phyloP scores from a whole-genome alignment of 176 grass and related monocot species.

The Bolboschoenus planiculmis region DNA sequence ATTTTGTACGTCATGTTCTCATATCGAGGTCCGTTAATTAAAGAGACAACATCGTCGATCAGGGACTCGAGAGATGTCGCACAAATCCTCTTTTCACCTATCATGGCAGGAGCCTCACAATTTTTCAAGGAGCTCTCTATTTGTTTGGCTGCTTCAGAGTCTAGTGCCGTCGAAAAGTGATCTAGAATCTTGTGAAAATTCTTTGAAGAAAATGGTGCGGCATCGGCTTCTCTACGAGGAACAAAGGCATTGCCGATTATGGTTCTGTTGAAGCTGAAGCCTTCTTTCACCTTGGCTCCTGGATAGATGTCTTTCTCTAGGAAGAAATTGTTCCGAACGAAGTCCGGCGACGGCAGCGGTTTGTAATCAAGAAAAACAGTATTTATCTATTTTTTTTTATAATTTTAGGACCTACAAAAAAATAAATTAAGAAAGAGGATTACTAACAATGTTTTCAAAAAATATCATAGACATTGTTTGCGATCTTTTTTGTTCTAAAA shows the following conservation, averaged over 20 bases:
- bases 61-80: conserved; percentile 27
- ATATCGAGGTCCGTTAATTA: background rate
- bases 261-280: background rate
- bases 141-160: background rate
- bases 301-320: conserved; percentile 11
- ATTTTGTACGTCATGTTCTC: background rate
- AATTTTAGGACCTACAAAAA: too few relatives aligned
- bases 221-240: background rate
- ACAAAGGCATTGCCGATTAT: background rate
- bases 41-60: background rate
- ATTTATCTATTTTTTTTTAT: too few relatives aligned
- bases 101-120: conserved; percentile 1
- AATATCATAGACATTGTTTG: too few relatives aligned
- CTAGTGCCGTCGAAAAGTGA: background rate
- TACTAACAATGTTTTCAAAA: too few relatives aligned
- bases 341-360: background rate
- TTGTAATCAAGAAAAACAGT: background rate
- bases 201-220: background rate
- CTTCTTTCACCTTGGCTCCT: background rate
- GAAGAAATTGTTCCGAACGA: conserved; percentile 1
- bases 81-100: background rate
- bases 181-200: conserved; percentile 2
- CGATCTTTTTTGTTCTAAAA: too few relatives aligned
- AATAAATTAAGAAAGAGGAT: too few relatives aligned
- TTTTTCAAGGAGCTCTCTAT: background rate